A percentile compares a stretch with the other conserved stretches of the same genome.
Conservation (phyloP, 257 asterid genomes). For the Voacanga thouarsii region DNA sequence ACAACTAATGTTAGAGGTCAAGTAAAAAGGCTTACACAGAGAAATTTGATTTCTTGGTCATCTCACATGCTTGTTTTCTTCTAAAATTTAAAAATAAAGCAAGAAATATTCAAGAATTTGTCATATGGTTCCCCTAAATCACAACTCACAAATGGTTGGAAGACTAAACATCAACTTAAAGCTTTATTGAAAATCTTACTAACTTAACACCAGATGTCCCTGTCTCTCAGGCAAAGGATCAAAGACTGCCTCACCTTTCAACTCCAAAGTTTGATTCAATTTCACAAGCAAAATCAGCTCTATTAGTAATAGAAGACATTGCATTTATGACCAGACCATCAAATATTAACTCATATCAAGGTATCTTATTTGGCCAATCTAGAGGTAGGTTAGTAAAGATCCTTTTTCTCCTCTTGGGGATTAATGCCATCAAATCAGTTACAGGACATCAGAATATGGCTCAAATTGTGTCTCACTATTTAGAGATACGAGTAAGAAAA, state of each 20-base stretch:
- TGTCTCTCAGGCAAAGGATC: no score
- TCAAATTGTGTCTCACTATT: neutral
- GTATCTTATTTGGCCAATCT: neutral
- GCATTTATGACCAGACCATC: neutral
- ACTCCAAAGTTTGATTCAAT: neutral
- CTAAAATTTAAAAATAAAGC: no score
- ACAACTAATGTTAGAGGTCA: neutral
- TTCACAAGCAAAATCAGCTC: neutral
- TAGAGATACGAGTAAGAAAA: neutral
- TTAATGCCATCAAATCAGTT: neutral
- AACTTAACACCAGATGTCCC: neutral
- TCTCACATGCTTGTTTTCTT: neutral
- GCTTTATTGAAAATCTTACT: neutral
- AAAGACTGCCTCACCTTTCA: neutral
- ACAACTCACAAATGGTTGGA: neutral
- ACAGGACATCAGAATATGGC: neutral
- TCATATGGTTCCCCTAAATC: neutral
- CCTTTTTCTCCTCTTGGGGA: neutral
- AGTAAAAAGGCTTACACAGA: neutral
- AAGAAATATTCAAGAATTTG: neutral
- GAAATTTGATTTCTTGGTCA: neutral
- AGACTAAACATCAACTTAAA: neutral
- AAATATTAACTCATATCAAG: neutral
- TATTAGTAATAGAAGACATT: neutral
- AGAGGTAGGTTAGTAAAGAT: neutral